Conservation (phyloP, 768 basidiomycete genomes). For the Boletellus emodensis region DNA sequence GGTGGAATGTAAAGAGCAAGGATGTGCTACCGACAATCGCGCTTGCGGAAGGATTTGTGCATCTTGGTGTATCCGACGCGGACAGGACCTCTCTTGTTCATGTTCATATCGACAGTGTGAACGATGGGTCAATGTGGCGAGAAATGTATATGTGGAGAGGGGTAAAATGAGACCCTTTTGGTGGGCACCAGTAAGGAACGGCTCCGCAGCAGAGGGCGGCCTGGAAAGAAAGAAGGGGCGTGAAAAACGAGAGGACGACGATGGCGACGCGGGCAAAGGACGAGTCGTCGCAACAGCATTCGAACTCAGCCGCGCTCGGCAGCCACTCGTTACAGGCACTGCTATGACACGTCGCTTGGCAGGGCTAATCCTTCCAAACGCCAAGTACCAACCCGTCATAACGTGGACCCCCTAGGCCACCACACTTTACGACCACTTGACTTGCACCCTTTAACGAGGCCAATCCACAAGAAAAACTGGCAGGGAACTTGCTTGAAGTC, state of each 20-base stretch:
- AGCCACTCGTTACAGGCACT: neutral
- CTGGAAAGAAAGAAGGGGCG: conserved; percentile 17
- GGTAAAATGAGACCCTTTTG: conserved; percentile 1
- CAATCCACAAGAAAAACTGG: neutral
- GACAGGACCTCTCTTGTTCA: conserved; percentile 30
- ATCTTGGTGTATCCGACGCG: conserved; percentile 25
- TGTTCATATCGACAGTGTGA: conserved; percentile 20
- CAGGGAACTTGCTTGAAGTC: neutral
- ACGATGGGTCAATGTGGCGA: conserved; percentile 5
- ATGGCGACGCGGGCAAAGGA: conserved; percentile 8
- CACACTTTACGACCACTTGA: neutral
- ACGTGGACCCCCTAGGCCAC: conserved; percentile 8
- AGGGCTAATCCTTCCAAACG: too few species aligned
- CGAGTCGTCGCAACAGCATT: conserved; percentile 9
- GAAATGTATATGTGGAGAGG: neutral
- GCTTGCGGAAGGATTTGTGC: conserved; percentile 20
- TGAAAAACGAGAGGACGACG: conserved; percentile 13
- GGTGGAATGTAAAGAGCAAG: neutral
- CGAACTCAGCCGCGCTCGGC: conserved; percentile 21
- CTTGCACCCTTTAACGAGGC: neutral
- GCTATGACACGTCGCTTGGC: too few species aligned
- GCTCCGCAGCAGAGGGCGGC: conserved; percentile 25
- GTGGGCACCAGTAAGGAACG: conserved; percentile 21
- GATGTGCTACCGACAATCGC: conserved; percentile 16
- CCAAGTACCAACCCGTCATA: too few species aligned